phyloP scores from a whole-genome alignment of 1,284 basidiomycete genomes.

The Moesziomyces sp. region DNA sequence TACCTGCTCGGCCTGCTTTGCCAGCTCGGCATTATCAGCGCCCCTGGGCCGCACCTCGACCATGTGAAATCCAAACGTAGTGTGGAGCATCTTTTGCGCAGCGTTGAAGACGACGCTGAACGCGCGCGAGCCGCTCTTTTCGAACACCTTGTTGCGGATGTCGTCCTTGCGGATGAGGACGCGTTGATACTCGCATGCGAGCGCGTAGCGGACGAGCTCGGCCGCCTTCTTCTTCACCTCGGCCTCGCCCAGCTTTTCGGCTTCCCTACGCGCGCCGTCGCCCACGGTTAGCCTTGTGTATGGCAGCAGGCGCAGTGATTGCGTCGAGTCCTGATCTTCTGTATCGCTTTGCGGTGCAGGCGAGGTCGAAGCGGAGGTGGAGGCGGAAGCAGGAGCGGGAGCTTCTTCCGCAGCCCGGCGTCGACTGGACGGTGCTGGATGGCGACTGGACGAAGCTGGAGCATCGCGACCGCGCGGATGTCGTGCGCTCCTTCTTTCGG shows the following conservation, averaged over 20 bases:
- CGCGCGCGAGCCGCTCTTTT: slow-evolving; percentile 16
- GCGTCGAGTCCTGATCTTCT: slow-evolving; percentile 13
- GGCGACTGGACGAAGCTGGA: slow-evolving; percentile 15
- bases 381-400: too few species aligned
- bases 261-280: slow-evolving; percentile 19
- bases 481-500: not conserved
- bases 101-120: slow-evolving; percentile 54
- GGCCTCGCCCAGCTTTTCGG: slow-evolving; percentile 27
- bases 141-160: slow-evolving; percentile 39
- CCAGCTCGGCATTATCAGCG: slow-evolving; percentile 49
- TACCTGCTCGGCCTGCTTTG: slow-evolving; percentile 27
- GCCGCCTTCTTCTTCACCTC: slow-evolving; percentile 47
- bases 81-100: slow-evolving; percentile 51
- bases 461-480: not conserved
- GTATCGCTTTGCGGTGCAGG: slow-evolving; percentile 7
- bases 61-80: slow-evolving; percentile 49
- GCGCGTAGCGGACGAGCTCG: slow-evolving; percentile 52
- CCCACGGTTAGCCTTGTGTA: slow-evolving; percentile 21
- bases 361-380: not conserved
- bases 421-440: slow-evolving; percentile 8
- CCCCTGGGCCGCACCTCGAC: slow-evolving; percentile 54
- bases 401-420: not conserved
- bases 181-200: slow-evolving; percentile 52
- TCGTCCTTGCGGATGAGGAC: slow-evolving; percentile 39
- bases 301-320: not conserved